Evolutionary conservation across 2,329 filamentous ascomycete species (phyloP), one percentile per base, ranked within the genome.

Genomic region (Beauveria brongniartii): DNA sequence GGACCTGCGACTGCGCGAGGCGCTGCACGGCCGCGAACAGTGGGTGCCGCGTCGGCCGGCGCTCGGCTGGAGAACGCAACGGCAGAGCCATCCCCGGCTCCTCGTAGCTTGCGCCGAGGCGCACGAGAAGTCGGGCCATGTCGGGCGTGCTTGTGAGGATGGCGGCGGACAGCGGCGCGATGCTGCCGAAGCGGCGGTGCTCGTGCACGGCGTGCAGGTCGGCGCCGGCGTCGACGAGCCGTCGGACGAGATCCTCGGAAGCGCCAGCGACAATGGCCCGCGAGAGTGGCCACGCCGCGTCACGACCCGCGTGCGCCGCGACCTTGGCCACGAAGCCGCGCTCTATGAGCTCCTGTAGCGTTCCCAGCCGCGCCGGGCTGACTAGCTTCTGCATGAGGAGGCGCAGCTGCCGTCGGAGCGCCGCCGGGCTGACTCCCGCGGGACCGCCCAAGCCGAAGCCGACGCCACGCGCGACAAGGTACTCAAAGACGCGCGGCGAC

Each of bases 191-290:
- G 46, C 22, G 22, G 22, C 30, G 26, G 24, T 51, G 55, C 46
- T 51, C 55, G 24, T 58, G 46, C 55, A 37, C 20, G n/a, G 46
- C 24, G 9, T 43, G 37, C 9, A 58, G 34, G 46, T 40, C 20
- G 16, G 55, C 55, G 22, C 55, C 46, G 34, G 34, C 43, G 7
- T 58, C 46, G 24, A 58, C 10, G 37, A 58, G 24, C 3, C 20
- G n/a, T 47, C 30, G 44, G 34, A 30, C 46, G 1, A 58, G 24
- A 9, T 50, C 37, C 9, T 41, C 34, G 3, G 44, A 50, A 3
- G 55, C 55, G 18, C 55, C 55, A 6, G 55, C 55, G 5, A 58
- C 16, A 6, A 58, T 58, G 46, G 46, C 55, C 16, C 55, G 55
- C 34, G 55, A 47, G 20, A 58, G 22, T 34, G 55, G 55, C 55